A percentile compares a stretch with the other conserved stretches of the same genome.
Conservation (phyloP, 495 filamentous ascomycete species). For the Endocarpon pusillum region DNA sequence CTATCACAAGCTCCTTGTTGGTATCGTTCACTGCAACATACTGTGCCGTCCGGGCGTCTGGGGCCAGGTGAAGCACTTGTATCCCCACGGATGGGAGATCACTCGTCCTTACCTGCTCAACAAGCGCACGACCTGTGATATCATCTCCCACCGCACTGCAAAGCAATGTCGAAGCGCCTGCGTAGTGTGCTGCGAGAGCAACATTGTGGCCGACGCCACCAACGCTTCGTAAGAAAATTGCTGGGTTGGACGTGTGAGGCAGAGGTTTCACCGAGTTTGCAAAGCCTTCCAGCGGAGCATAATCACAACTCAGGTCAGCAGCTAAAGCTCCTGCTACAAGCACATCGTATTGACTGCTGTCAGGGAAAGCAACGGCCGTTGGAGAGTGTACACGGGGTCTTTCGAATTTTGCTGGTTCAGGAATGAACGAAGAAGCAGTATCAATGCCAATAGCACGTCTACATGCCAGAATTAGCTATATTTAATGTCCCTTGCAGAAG, state of each 20-base stretch:
- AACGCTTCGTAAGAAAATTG: slow-evolving; percentile 58
- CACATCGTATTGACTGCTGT: slow-evolving; percentile 43
- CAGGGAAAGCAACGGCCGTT: slow-evolving; percentile 4
- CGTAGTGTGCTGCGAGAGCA: slow-evolving; percentile 54
- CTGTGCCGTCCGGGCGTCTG: slow-evolving; percentile 54
- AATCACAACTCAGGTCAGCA: slow-evolving; percentile 76
- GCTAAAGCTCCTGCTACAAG: slow-evolving; percentile 80
- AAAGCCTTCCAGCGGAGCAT: slow-evolving; percentile 25
- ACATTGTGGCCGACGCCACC: slow-evolving; percentile 96
- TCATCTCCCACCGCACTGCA: slow-evolving; percentile 67
- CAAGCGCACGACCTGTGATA: slow-evolving; percentile 52
- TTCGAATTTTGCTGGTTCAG: too few relatives aligned
- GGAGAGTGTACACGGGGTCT: too few relatives aligned
- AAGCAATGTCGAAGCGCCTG: slow-evolving; percentile 41
- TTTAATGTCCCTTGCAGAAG: slow-evolving; percentile 2
- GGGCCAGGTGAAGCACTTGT: slow-evolving; percentile 30
- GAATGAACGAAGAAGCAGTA: too few relatives aligned
- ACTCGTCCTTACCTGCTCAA: slow-evolving; percentile 38
- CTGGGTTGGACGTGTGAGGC: slow-evolving; percentile 73
- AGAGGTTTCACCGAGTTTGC: slow-evolving; percentile 27
- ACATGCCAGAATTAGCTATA: too few relatives aligned
- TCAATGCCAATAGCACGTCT: too few relatives aligned
- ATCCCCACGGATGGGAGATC: slow-evolving; percentile 51
- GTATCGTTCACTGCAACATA: slow-evolving; percentile 81
- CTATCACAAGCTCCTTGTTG: slow-evolving; percentile 62